Evolutionary conservation across 83 land plant species (phyloP).

Genomic region (Picea mariana): DNA sequence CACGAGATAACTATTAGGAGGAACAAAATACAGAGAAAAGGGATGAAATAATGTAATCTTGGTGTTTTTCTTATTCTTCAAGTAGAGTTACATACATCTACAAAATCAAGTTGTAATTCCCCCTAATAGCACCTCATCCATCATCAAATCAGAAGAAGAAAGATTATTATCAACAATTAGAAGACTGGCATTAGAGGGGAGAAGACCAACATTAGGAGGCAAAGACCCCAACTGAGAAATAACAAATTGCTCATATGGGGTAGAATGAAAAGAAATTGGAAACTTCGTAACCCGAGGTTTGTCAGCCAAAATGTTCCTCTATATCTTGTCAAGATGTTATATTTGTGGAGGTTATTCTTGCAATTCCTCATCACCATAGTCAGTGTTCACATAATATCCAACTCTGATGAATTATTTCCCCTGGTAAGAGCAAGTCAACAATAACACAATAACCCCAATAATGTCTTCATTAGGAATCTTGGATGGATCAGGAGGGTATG

Average conservation of each 20-base stretch:
- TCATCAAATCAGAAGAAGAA: not conserved
- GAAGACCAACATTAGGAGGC: not conserved
- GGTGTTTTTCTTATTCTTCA: not conserved
- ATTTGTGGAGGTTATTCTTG: slow-evolving; percentile 69
- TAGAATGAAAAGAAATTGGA: slow-evolving; percentile 78
- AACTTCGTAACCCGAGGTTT: slow-evolving; percentile 80
- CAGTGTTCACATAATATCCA: slow-evolving; percentile 83
- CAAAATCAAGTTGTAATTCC: not conserved
- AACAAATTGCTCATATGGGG: slow-evolving; percentile 22
- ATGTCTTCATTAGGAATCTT: slow-evolving; percentile 78
- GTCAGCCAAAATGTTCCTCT: slow-evolving; percentile 67
- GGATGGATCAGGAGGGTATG: slow-evolving; percentile 69
- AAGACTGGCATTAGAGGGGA: not conserved
- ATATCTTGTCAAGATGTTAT: slow-evolving; percentile 58
- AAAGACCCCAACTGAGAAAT: not conserved
- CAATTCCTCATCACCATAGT: slow-evolving; percentile 67
- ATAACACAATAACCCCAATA: slow-evolving; percentile 71
- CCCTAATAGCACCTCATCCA: not conserved
- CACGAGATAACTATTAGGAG: not conserved
- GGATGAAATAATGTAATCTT: not conserved
- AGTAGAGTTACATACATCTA: not conserved
- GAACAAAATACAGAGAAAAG: not conserved
- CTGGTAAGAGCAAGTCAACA: slow-evolving; percentile 71
- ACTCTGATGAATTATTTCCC: slow-evolving; percentile 78
- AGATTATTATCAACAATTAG: not conserved